Base-by-base conservation (phyloP, 495 filamentous ascomycete species). In the Aspergillus nidulans region DNA sequence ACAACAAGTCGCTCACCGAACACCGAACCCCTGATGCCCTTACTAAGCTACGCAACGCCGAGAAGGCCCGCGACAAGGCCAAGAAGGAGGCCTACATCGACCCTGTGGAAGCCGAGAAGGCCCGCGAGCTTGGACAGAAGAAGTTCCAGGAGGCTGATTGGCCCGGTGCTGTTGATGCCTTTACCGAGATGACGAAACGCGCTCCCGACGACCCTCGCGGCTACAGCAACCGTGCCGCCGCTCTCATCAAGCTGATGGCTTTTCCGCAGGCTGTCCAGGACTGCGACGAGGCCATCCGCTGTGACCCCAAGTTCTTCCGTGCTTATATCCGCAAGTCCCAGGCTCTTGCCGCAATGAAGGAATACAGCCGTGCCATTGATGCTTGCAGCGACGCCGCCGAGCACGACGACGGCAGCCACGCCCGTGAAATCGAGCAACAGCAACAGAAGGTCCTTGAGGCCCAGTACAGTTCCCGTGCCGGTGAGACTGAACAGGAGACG, bases 101-200 rank as follows among this genome's bases (percentile, higher is more conserved):
- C 72, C 87, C 94, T 1, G 88, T 76, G 48, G 91, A 96, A 76
- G 94, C 94, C 19, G 94, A 99, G 64, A 89, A 97, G 74, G 91
- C 94, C 18, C 90, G 94, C 57, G 91, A 96, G 72, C 83, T 95
- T 42, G 94, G 94, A 32, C 96, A 96, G 71, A 78, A 87, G 66
- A 94, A 92, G 70, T 99, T 97, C 82, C 96, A 97, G 77, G 90
- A 91, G 57, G 85, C 84, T 16, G 91, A 99, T 77, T 97, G 92
- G 91, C 92, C 92, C 23, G 95, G 81, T 38, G 94, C 94, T 24
- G 92, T 99, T 20, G 91, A 89, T 39, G 92, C 95, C 2, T 99
- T 97, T 76, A 84, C 77, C 2, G 94, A 99, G 81, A 97, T 97
- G 94, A 87, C 86, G 68, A 97, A 97, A 81, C 92, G 94, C 48